Base-by-base conservation (phyloP, 2,329 filamentous ascomycete genomes). In the Xylaria sp. region DNA sequence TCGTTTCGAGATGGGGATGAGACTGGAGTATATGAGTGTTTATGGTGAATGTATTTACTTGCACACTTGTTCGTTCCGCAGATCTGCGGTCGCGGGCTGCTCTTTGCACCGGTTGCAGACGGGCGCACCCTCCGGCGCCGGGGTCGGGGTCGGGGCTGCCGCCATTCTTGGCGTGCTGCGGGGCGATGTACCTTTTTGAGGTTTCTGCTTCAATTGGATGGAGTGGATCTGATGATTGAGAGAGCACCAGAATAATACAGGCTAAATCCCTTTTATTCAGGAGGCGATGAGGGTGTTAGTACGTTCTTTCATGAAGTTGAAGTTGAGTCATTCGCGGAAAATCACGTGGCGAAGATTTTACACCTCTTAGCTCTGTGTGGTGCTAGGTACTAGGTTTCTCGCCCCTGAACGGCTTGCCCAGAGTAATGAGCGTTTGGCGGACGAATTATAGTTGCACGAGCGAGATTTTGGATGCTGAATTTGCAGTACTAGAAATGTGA, bases 41-140 rank as follows among this genome's bases (percentile, higher is more conserved):
- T 2, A 17, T 2, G 13, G 21, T 13, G 37, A 16, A n/a, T n/a
- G 24, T 38, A 40, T 50, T 16, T 56, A 71, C 64, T 53, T 57
- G 67, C 66, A 67, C 37, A 69, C 67, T 46, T 39, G 47, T 42
- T 71, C 65, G 44, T 63, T 60, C 38, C 70, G 67, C 43, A 73
- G 59, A 19, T 70, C 66, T 52, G 68, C 63, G 16, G 61, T 57
- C 18, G 64, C 58, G n/a, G 63, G 59, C 11, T 61, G 62, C 47
- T 68, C 66, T 45, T 66, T 71, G 61, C 71, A 73, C 49, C 70
- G 65, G 46, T 61, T 64, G 63, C 71, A 73, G 37, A 48, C 60
- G 52, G 50, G 55, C 29, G 47, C 44, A 9, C 39, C 21, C 58
- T 50, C 52, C 44, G 44, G 50, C 19, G 52, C 43, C 43, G 57